Evolutionary conservation across 441 rosid species (phyloP), one percentile per base, ranked within the genome.

Genomic region (Raphanus hybrid): DNA sequence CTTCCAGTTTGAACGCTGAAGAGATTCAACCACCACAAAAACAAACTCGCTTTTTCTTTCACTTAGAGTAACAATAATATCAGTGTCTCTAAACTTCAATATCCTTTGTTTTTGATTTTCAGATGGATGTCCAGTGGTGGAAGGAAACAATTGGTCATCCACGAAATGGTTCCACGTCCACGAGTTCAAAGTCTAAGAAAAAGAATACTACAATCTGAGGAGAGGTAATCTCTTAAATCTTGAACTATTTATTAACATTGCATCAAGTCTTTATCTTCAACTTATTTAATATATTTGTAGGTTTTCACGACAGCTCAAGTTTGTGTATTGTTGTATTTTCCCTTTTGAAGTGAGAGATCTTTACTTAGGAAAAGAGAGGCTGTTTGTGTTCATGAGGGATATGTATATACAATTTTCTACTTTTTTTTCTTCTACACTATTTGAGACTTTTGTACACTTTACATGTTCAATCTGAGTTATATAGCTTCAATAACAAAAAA

Each of bases 121-220:
- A 93, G 98, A 96, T 82, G 98, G 98, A 76, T 93, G 98, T 74
- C 88, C 97, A 43, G 96, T 93, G 84, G 90, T 93, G 82, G 84
- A 71, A 75, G 98, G 98, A 77, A 92, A 93, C 80, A 93, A 93
- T 71, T 93, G 98, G 98, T 93, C 98, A 64, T 90, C 97, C 9
- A 93, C 98, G n/a, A 93, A 93, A 84, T 93, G 98, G 98, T 84
- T 92, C 74, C 96, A 92, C 16, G 89, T 93, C 70, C 84, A 78
- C 12, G 93, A 93, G 75, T 93, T 90, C 61, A 86, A 79, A 75
- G 81, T 69, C 78, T 92, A 83, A 35, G 57, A 18, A 23, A 23
- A 23, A 23, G 26, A 23, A 23, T 23, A 23, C 26, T 23, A 23
- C 26, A 23, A 23, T 23, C 26, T 12, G 5, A 29, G 26, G 11